These are phyloP conservation scores for Daldinia childiae DNA, from an alignment of 495 filamentous ascomycete genomes.

Conservation along the genomic window DNA sequence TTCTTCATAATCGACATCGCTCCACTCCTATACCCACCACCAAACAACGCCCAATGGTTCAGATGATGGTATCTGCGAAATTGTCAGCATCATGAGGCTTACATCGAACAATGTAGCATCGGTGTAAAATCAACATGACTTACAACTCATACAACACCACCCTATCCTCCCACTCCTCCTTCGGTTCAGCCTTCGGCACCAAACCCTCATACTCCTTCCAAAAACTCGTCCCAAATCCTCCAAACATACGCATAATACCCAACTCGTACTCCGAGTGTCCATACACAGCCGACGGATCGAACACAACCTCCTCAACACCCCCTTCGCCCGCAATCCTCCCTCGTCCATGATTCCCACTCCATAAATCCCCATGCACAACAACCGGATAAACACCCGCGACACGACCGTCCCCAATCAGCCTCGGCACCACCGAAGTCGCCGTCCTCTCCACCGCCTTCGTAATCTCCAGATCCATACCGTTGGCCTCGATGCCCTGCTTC, in stretches of 20 bases:
- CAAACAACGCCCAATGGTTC: conserved; percentile 89
- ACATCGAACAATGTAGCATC: no score
- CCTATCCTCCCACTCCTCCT: conserved; percentile 84
- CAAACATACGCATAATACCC: conserved; percentile 97
- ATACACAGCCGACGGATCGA: conserved; percentile 81
- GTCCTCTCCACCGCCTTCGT: conserved; percentile 65
- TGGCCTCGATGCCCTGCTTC: conserved; percentile 61
- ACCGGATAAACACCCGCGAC: conserved; percentile 73
- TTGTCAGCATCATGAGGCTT: no score
- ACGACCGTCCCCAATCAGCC: conserved; percentile 73
- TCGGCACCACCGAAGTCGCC: conserved; percentile 69
- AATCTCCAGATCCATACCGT: conserved; percentile 72
- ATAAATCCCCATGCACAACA: conserved; percentile 89
- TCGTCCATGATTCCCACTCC: conserved; percentile 83
- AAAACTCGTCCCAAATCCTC: conserved; percentile 79
- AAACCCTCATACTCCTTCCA: conserved; percentile 78
- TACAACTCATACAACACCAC: conserved; percentile 82
- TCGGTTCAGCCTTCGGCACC: conserved; percentile 81
- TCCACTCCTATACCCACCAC: conserved; percentile 75
- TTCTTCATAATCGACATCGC: conserved; percentile 79
- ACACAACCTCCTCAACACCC: conserved; percentile 79
- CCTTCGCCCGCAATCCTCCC: conserved; percentile 69
- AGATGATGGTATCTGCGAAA: conserved; percentile 81
- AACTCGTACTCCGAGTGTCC: conserved; percentile 90
- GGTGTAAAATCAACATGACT: no score